Evolutionary conservation across 78 protist species (phyloP).

Genomic region (Capsaspora owczarzaki): DNA sequence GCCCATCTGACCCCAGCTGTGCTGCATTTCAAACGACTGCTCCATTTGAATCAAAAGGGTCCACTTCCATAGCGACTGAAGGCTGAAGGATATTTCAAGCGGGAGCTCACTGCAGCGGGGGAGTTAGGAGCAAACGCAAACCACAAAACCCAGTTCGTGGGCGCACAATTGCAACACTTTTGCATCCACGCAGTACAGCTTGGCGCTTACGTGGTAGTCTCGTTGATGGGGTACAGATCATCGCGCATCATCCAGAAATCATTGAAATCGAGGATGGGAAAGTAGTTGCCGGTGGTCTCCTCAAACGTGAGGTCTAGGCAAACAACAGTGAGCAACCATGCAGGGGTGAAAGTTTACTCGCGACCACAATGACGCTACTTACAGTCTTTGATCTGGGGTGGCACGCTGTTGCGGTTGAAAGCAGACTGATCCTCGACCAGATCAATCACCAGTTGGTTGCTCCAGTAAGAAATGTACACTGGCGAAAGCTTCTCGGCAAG

Average conservation of each 20-base stretch:
- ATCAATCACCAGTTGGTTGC: background rate
- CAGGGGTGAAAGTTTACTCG: background rate
- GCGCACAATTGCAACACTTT: background rate
- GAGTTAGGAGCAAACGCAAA: background rate
- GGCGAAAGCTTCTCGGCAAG: too few relatives aligned
- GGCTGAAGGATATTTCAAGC: conserved; percentile 7
- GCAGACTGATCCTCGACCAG: background rate
- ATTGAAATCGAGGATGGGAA: conserved; percentile 47
- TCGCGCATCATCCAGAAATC: conserved; percentile 68
- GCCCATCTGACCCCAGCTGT: background rate
- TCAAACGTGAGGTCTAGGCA: background rate
- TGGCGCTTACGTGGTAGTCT: conserved; percentile 24
- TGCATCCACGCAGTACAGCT: background rate
- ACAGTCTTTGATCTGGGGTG: too few relatives aligned
- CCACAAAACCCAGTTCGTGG: background rate
- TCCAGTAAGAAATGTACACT: background rate
- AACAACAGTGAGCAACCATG: background rate
- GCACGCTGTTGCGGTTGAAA: too few relatives aligned
- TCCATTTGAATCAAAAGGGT: conserved; percentile 13
- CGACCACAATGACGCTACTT: too few relatives aligned
- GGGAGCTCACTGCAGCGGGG: background rate
- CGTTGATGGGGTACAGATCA: conserved; percentile 32
- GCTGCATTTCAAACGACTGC: conserved; percentile 11
- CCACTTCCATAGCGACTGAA: background rate
- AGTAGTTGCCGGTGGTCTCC: conserved; percentile 25